These are phyloP conservation scores for Cercospora sp. DNA, from an alignment of 2,329 filamentous ascomycete genomes.

Conservation along the genomic window DNA sequence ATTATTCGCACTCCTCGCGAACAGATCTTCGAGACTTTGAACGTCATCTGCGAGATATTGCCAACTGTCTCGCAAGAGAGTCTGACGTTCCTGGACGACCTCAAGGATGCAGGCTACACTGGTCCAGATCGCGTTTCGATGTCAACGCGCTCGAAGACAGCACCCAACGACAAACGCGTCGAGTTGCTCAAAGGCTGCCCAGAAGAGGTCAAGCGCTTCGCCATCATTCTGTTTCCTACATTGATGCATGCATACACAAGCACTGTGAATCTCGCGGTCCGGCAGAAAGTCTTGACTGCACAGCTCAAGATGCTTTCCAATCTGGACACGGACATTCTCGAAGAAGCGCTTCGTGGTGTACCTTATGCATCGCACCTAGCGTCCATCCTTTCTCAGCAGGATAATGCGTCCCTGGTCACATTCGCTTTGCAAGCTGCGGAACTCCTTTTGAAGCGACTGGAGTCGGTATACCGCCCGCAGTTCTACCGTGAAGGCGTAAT, in stretches of 20 bases:
- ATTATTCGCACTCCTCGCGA: slow-evolving; percentile 93
- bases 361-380: slow-evolving; percentile 95
- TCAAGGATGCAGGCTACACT: slow-evolving; percentile 51
- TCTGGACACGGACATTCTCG: slow-evolving; percentile 78
- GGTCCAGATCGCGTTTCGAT: slow-evolving; percentile 48
- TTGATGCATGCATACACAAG: slow-evolving; percentile 96
- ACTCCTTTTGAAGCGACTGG: slow-evolving; percentile 78
- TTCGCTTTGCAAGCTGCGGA: slow-evolving; percentile 87
- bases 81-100: slow-evolving; percentile 53
- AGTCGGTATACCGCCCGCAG: slow-evolving; percentile 88
- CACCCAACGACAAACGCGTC: slow-evolving; percentile 76
- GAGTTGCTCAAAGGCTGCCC: slow-evolving; percentile 80
- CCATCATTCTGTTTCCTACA: slow-evolving; percentile 88
- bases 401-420: slow-evolving; percentile 83
- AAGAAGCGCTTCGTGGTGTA: slow-evolving; percentile 81
- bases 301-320: slow-evolving; percentile 98
- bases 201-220: slow-evolving; percentile 83
- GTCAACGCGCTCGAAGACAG: slow-evolving; percentile 52
- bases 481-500: slow-evolving; percentile 97
- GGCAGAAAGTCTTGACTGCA: slow-evolving; percentile 92
- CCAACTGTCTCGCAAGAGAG: slow-evolving; percentile 67
- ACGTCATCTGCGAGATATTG: slow-evolving; percentile 93
- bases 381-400: slow-evolving; percentile 91
- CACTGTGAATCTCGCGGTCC: slow-evolving; percentile 90
- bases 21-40: slow-evolving; percentile 94